These are phyloP conservation scores for Ephemerocybe angulata DNA, from an alignment of 768 basidiomycete genomes.

Conservation along the genomic window DNA sequence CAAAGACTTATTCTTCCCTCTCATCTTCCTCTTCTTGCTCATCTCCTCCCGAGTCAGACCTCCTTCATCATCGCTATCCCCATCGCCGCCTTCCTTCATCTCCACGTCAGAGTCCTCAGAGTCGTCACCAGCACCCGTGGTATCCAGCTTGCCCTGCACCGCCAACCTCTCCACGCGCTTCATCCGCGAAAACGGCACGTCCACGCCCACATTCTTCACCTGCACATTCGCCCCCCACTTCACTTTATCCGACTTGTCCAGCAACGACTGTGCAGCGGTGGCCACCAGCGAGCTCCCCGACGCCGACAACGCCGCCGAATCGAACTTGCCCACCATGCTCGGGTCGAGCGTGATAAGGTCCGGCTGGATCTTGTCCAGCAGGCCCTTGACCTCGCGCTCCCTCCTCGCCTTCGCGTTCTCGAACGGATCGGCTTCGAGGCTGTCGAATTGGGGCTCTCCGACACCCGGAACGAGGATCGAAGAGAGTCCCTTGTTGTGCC, in stretches of 20 bases:
- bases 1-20: slow-evolving; percentile 82
- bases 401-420: slow-evolving; percentile 77
- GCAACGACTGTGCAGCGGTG: slow-evolving; percentile 9
- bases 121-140: slow-evolving; percentile 28
- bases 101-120: slow-evolving; percentile 13
- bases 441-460: slow-evolving; percentile 95
- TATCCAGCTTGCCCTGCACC: slow-evolving; percentile 71
- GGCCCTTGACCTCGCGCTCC: slow-evolving; percentile 85
- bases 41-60: slow-evolving; percentile 34
- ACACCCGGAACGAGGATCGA: slow-evolving; percentile 86
- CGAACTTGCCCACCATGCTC: slow-evolving; percentile 69
- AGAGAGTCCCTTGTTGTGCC: slow-evolving; percentile 75
- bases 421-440: slow-evolving; percentile 90
- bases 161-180: slow-evolving; percentile 75
- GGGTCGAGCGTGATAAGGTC: slow-evolving; percentile 88
- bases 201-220: slow-evolving; percentile 35
- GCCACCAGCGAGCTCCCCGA: slow-evolving; percentile 37
- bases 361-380: slow-evolving; percentile 93
- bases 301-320: slow-evolving; percentile 57
- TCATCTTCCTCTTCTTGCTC: slow-evolving; percentile 79
- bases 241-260: slow-evolving; percentile 7
- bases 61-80: slow-evolving; percentile 37
- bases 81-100: slow-evolving; percentile 23
- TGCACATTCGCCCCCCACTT: slow-evolving; percentile 3
- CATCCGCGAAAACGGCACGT: slow-evolving; percentile 65